Conservation (phyloP, 2,329 filamentous ascomycete species). For the Penicillium sp. region DNA sequence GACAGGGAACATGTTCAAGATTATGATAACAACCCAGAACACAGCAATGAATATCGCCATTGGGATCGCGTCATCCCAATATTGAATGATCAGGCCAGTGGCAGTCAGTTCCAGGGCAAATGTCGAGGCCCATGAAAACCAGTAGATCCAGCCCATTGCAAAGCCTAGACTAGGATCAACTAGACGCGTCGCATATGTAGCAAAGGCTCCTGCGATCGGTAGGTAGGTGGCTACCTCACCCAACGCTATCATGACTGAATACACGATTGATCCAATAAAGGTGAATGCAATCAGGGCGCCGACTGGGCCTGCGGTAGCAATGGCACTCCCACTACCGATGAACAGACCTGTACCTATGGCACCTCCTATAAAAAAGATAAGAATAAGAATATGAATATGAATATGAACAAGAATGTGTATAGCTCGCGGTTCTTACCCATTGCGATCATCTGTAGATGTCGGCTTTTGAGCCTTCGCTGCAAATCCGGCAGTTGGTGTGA, state of each 20-base stretch:
- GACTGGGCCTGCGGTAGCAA: constrained; percentile 3
- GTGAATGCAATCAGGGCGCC: constrained; percentile 3
- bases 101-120: constrained; percentile 8
- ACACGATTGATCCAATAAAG: constrained; percentile 7
- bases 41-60: constrained; percentile 7
- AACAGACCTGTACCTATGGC: constrained; percentile 6
- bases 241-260: constrained; percentile 7
- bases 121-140: constrained; percentile 65
- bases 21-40: constrained; percentile 7
- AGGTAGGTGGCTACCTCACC: constrained; percentile 9
- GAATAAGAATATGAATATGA: background rate
- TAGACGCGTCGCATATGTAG: constrained; percentile 3
- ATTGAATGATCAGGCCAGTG: constrained; percentile 7
- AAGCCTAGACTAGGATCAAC: constrained; percentile 8
- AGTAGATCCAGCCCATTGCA: constrained; percentile 34
- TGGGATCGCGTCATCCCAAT: constrained; percentile 5
- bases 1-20: constrained; percentile 8
- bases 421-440: background rate
- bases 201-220: constrained; percentile 4
- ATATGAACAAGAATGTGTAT: background rate
- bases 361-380: background rate
- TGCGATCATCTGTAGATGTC: constrained; percentile 11
- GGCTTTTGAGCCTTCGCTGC: constrained; percentile 6
- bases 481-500: background rate
- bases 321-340: constrained; percentile 6